Base-by-base conservation (phyloP, 495 filamentous ascomycete genomes). In the Penicillium flavigenum region DNA sequence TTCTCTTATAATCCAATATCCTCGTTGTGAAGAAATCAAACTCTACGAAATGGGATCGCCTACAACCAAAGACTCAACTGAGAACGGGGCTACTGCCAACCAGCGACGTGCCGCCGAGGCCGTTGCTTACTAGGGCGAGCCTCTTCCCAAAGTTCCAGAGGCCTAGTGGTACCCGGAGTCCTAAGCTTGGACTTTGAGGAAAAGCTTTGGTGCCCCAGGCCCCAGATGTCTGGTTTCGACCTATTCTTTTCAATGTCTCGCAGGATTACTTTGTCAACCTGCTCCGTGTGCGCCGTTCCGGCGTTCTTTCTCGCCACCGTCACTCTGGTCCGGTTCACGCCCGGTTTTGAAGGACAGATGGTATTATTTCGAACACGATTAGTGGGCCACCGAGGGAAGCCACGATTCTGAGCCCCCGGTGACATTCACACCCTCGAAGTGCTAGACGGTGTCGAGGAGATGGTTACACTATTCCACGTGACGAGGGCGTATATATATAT, bases 391-490 rank as follows among this genome's bases (percentile, higher is more conserved):
- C 0, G 59, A 61, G 48, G 59, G 59, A 7, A 47, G 59, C 22
- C 43, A 61, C 43, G 59, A 53, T 36, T 61, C 53, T 24, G 59
- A 61, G 46, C 59, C 59, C 8, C 59, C 59, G 59, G 59, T 20
- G 59, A 61, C 32, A 61, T 61, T 27, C 59, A 61, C 41, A 61
- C 59, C 3, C 59, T 61, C 12, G 59, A 61, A 29, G 59, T 61
- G n/a, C 59, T 54, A 20, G 59, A 54, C 7, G 59, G 47, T 16
- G 59, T 61, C 9, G 47, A 61, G 24, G 59, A 61, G 27, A 61
- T 61, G 59, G 29, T 61, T 1, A 61, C 59, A 11, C 20, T 61
- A 5, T 61, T 61, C 22, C 59, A 61, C 24, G 59, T 61, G 5
- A 61, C 59, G 4, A n/a, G n/a, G 59, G 59, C 1, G 53, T 54